A percentile compares a stretch with the other conserved stretches of the same genome.
phyloP scores from a whole-genome alignment of 768 basidiomycete species.

The Pleurotus cornucopiae region DNA sequence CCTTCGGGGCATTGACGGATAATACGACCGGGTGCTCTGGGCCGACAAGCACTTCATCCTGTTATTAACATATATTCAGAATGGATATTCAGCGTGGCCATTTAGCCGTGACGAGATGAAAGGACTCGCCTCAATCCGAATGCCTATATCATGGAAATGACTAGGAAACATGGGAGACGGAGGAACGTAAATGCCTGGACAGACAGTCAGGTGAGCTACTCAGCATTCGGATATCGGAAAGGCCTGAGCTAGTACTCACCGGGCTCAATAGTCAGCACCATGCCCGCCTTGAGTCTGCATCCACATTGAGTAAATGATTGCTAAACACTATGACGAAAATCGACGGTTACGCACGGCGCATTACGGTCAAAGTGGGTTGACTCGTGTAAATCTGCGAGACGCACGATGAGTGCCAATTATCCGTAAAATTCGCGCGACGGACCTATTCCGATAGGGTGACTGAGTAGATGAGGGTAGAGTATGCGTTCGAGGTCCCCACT shows the following conservation, averaged over 20 bases:
- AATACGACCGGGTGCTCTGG: slow-evolving; percentile 58
- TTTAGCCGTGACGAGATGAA: background rate
- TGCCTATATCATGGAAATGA: slow-evolving; percentile 85
- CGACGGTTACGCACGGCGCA: slow-evolving; percentile 38
- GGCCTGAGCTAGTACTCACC: slow-evolving; percentile 33
- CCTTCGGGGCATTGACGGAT: slow-evolving; percentile 75
- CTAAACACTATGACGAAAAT: background rate
- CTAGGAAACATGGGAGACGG: slow-evolving; percentile 73
- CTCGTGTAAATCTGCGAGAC: slow-evolving; percentile 78
- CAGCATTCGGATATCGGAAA: slow-evolving; percentile 7
- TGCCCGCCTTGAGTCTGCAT: slow-evolving; percentile 69
- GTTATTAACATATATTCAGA: slow-evolving; percentile 5
- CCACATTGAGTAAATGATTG: background rate
- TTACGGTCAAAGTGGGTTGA: slow-evolving; percentile 57
- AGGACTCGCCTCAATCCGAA: slow-evolving; percentile 76
- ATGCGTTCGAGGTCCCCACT: slow-evolving; percentile 62
- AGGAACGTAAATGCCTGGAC: slow-evolving; percentile 81
- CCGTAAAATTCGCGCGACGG: slow-evolving; percentile 14
- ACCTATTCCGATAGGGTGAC: slow-evolving; percentile 92
- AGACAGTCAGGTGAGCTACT: background rate
- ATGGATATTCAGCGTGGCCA: background rate
- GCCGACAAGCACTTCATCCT: slow-evolving; percentile 75
- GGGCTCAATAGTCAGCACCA: slow-evolving; percentile 92
- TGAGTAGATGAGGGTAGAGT: slow-evolving; percentile 90
- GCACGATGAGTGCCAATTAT: slow-evolving; percentile 1